phyloP scores from a whole-genome alignment of 75 land plant species.

The Pinus taeda region DNA sequence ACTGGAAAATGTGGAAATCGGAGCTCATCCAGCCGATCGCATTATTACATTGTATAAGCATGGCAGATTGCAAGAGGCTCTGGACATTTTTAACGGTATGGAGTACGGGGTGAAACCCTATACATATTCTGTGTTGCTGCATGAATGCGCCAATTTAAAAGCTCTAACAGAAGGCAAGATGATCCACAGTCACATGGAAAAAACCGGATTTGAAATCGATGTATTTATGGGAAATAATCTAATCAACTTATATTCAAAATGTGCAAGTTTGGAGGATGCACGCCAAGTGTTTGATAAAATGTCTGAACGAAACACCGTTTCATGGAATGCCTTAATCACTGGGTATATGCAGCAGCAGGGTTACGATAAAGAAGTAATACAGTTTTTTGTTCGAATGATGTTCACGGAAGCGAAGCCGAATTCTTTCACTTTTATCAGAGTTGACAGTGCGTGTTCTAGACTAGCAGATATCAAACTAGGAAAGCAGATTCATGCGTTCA shows the following conservation, averaged over 20 bases:
- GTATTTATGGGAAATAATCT: slow-evolving; percentile 30
- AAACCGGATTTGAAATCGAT: slow-evolving; percentile 22
- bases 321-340: slow-evolving; percentile 68
- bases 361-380: slow-evolving; percentile 14
- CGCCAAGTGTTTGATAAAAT: slow-evolving; percentile 40
- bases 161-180: no score
- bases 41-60: no score
- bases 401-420: slow-evolving; percentile 16
- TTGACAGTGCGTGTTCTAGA: neutral
- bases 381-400: neutral
- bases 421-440: neutral
- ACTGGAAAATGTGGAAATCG: no score
- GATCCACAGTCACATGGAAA: no score
- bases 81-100: no score
- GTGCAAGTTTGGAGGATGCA: slow-evolving; percentile 38
- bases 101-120: no score
- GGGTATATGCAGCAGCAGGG: slow-evolving; percentile 51
- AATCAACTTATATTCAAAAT: slow-evolving; percentile 59
- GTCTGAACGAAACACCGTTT: slow-evolving; percentile 25
- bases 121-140: no score
- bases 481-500: neutral
- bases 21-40: no score
- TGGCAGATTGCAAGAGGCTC: no score
- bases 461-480: neutral
- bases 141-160: no score